Evolutionary conservation across 2,329 filamentous ascomycete species (phyloP).

Genomic region (Alternaria panax): DNA sequence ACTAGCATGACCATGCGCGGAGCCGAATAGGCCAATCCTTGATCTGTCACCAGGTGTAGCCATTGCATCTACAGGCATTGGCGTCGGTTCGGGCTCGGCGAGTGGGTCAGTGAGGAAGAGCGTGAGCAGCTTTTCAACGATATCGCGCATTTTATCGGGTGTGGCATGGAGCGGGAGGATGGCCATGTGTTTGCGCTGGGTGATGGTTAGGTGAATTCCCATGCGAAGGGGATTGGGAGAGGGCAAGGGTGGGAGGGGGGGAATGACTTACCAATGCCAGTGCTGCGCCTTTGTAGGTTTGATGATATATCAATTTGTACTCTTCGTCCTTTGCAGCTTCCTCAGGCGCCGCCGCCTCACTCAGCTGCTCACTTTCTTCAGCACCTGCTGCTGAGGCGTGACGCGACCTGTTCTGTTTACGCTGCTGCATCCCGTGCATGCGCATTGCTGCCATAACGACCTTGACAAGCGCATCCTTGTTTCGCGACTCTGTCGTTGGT

Average conservation of each 20-base stretch:
- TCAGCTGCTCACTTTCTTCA: slow-evolving; percentile 20
- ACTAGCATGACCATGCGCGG: slow-evolving; percentile 35
- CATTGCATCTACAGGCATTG: slow-evolving; percentile 21
- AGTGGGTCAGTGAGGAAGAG: slow-evolving; percentile 58
- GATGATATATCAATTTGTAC: slow-evolving; percentile 62
- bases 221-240: neutral
- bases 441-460: slow-evolving; percentile 63
- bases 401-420: slow-evolving; percentile 46
- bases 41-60: slow-evolving; percentile 41
- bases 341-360: slow-evolving; percentile 31
- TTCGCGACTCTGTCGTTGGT: slow-evolving; percentile 49
- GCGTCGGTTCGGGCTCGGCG: slow-evolving; percentile 24
- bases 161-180: slow-evolving; percentile 48
- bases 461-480: slow-evolving; percentile 60
- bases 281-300: slow-evolving; percentile 58
- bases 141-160: slow-evolving; percentile 55
- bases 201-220: neutral
- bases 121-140: slow-evolving; percentile 56
- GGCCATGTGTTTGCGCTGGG: slow-evolving; percentile 50
- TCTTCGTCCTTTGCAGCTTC: slow-evolving; percentile 56
- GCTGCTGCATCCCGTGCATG: slow-evolving; percentile 58
- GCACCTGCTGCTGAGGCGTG: slow-evolving; percentile 32
- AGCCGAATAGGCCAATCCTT: slow-evolving; percentile 26
- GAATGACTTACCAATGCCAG: slow-evolving; percentile 52
- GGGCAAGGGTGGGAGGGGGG: too few relatives aligned